Base-by-base conservation (phyloP, 768 basidiomycete species). In the Xerocomellus intermedius region DNA sequence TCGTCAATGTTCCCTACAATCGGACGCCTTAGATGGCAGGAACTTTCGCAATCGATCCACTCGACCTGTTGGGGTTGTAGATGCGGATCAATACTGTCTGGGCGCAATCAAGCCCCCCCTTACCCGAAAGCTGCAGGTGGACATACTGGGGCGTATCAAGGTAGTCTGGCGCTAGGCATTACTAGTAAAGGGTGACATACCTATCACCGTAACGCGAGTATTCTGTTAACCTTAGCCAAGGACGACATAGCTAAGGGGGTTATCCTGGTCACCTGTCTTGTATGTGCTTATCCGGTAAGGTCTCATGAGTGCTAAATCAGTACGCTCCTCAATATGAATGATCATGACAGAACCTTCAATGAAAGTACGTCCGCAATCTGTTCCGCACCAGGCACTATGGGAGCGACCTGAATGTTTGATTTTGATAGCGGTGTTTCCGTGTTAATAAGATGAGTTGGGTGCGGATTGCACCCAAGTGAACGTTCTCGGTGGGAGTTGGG, bases 261-360 rank as follows among this genome's bases (percentile, higher is more conserved):
- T 68, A 61, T 54, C 59, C 46, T 52, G 45, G 56, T 67, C 66
- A 67, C 52, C 57, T 61, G 66, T 54, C 50, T 37, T 50, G 53
- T 55, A 66, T 55, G 62, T 58, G 48, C 67, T 58, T 62, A 57
- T 67, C 52, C 8, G 57, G 57, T 16, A 50, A 45, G 37, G 57
- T 57, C 57, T 7, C 50, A 54, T 50, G 43, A 16, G 16, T 45
- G 50, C 57, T 57, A 66, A 47, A 42, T 41, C 26, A 41, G 52
- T 43, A 51, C 53, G 10, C 52, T 48, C 58, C 55, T 56, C 53
- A 37, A 56, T 42, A 55, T 38, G 43, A 56, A 26, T 24, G 37
- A 54, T 67, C 52, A 58, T 39, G 57, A 56, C 54, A 35, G 53
- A 55, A 58, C 65, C 56, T 55, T 68, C 53, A 47, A 32, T 26